Percentiles rank a stretch among this genome's conserved stretches.
Evolutionary conservation across 2,329 filamentous ascomycete genomes (phyloP).

Genomic region (Stromatinia cepivora): DNA sequence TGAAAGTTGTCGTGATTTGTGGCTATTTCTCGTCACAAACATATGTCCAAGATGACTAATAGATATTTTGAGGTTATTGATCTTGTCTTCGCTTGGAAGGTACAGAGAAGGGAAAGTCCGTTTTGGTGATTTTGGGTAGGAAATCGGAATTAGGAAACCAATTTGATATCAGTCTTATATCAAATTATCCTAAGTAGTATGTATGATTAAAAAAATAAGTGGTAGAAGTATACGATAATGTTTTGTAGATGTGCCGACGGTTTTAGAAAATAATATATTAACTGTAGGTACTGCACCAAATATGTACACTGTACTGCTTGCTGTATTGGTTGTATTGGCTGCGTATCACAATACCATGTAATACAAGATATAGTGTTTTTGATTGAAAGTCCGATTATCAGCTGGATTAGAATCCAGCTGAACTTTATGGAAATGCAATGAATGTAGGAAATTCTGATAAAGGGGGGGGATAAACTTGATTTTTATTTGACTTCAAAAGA

Average conservation of each 20-base stretch:
- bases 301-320: neutral
- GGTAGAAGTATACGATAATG: neutral
- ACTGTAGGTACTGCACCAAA: neutral
- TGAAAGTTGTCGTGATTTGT: neutral
- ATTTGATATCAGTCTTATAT: neutral
- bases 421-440: neutral
- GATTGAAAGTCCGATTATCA: conserved; percentile 2
- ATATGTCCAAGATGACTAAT: neutral
- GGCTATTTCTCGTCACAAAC: neutral
- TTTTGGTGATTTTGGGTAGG: neutral
- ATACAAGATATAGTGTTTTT: neutral
- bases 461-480: neutral
- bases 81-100: neutral
- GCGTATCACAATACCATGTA: neutral
- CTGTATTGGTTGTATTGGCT: neutral
- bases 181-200: neutral
- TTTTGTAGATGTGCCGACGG: neutral
- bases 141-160: too few relatives aligned
- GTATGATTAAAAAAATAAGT: neutral
- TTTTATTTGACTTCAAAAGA: neutral
- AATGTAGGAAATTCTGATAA: neutral
- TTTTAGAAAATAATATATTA: neutral
- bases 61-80: neutral
- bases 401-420: neutral
- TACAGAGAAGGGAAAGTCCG: neutral